phyloP scores from a whole-genome alignment of 495 filamentous ascomycete species.

The Penicillium herquei region DNA sequence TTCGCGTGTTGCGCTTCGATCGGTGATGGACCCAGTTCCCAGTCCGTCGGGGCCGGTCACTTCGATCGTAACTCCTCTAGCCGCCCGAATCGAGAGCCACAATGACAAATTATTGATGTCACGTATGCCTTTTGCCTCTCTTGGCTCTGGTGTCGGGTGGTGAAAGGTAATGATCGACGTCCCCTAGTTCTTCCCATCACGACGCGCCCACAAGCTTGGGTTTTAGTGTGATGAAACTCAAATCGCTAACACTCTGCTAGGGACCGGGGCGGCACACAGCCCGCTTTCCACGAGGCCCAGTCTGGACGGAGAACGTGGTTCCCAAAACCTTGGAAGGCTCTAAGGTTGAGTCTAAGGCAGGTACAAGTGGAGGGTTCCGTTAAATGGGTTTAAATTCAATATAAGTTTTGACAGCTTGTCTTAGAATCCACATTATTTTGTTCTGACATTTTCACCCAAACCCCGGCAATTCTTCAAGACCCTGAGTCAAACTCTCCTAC shows the following conservation, averaged over 20 bases:
- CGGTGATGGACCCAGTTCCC: conserved; percentile 1
- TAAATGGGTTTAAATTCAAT: too few species aligned
- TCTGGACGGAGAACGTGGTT: not conserved
- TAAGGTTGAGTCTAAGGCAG: too few species aligned
- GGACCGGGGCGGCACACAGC: not conserved
- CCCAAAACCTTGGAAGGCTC: not conserved
- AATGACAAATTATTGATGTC: conserved; percentile 1
- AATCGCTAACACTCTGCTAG: not conserved
- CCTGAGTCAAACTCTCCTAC: not conserved
- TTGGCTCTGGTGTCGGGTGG: too few species aligned
- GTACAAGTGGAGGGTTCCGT: too few species aligned
- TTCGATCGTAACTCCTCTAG: not conserved
- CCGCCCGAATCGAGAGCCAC: not conserved
- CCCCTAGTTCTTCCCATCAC: not conserved
- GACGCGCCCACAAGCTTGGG: not conserved
- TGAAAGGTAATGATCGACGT: not conserved
- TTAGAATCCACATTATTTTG: too few species aligned
- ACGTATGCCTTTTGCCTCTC: not conserved
- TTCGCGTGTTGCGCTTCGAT: not conserved
- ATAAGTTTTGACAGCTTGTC: too few species aligned
- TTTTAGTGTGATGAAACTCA: not conserved
- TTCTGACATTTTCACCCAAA: too few species aligned
- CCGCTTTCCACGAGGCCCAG: not conserved
- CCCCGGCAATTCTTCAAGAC: not conserved
- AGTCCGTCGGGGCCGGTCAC: not conserved